Evolutionary conservation across 1,284 basidiomycete species (phyloP).

Genomic region (Heterobasidion parviporum): DNA sequence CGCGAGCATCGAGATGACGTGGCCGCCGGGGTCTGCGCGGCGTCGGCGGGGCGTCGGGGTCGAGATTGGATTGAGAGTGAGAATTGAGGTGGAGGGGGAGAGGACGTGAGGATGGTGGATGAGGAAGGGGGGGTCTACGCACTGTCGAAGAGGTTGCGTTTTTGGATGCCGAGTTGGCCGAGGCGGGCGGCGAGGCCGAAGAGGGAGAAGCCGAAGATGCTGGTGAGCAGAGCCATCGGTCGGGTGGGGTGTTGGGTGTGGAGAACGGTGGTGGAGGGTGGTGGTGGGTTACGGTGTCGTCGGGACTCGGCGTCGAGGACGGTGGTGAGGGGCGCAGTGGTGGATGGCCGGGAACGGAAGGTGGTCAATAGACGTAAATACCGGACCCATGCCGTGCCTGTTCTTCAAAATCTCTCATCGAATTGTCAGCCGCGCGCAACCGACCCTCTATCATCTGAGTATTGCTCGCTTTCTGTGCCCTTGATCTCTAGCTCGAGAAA

Average conservation of each 20-base stretch:
- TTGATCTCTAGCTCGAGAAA: not conserved
- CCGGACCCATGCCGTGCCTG: not conserved
- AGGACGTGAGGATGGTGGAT: too few relatives aligned
- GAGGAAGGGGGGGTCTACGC: slow-evolving; percentile 21
- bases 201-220: slow-evolving; percentile 69
- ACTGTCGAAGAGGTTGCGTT: slow-evolving; percentile 61
- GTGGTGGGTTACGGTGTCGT: not conserved
- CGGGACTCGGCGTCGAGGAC: not conserved
- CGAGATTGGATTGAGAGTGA: not conserved
- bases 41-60: not conserved
- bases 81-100: not conserved
- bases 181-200: slow-evolving; percentile 74
- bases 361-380: not conserved
- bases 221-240: slow-evolving; percentile 62
- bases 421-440: too few relatives aligned
- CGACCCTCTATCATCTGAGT: too few relatives aligned
- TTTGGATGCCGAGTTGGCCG: slow-evolving; percentile 78
- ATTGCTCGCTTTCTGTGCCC: too few relatives aligned
- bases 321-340: not conserved
- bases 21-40: slow-evolving; percentile 50
- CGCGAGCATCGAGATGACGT: slow-evolving; percentile 53
- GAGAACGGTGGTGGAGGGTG: not conserved
- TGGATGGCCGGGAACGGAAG: not conserved
- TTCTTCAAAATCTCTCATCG: too few relatives aligned
- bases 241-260: not conserved